Evolutionary conservation across 129 eudicot genomes (phyloP).

Genomic region (Apium graveolens): DNA sequence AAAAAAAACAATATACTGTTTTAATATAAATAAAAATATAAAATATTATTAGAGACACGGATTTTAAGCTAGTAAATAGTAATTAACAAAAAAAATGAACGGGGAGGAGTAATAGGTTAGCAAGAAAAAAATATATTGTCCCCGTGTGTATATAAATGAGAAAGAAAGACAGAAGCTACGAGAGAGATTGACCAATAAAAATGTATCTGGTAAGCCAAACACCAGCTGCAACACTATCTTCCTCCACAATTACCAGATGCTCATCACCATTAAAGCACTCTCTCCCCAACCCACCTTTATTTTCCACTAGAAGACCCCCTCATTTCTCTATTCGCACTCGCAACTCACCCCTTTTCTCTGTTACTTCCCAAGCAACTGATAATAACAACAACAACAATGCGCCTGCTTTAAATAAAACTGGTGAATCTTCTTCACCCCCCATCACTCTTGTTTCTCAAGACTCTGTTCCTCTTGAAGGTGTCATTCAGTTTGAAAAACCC

Average conservation of each 20-base stretch:
- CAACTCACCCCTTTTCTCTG: slow-evolving; percentile 25
- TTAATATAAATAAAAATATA: too few species aligned
- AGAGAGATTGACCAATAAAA: background rate
- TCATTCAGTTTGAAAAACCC: slow-evolving; percentile 80
- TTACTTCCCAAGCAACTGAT: slow-evolving; percentile 36
- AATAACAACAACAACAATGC: background rate
- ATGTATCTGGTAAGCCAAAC: slow-evolving; percentile 38
- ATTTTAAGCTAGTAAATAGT: too few species aligned
- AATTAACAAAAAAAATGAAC: too few species aligned
- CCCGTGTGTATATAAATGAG: too few species aligned
- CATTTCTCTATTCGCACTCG: slow-evolving; percentile 22
- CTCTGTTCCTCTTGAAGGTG: slow-evolving; percentile 83
- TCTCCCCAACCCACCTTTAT: slow-evolving; percentile 51
- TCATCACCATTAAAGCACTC: slow-evolving; percentile 42
- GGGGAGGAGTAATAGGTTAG: too few species aligned
- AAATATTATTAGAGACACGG: too few species aligned
- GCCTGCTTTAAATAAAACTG: slow-evolving; percentile 11
- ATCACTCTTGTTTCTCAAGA: slow-evolving; percentile 49
- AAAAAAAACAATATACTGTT: too few species aligned
- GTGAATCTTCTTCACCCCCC: slow-evolving; percentile 13
- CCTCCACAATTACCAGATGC: slow-evolving; percentile 23
- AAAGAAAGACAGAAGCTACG: background rate
- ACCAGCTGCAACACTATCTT: slow-evolving; percentile 13
- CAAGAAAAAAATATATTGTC: too few species aligned
- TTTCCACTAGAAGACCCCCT: slow-evolving; percentile 50